These are phyloP conservation scores for Trichosphaerium sp. DNA, from an alignment of 78 protist species.

Conservation along the genomic window DNA sequence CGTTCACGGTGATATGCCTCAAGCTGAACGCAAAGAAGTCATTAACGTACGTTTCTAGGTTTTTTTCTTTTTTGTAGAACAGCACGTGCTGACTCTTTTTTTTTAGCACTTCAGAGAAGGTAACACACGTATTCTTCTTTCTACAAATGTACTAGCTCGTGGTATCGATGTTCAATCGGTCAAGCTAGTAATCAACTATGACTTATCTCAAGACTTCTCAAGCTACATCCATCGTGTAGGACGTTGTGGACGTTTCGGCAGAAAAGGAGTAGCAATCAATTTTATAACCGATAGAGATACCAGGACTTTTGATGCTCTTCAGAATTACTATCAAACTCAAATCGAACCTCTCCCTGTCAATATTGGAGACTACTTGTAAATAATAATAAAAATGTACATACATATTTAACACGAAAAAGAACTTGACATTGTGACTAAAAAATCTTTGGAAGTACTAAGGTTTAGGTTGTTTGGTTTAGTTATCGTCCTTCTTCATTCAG, in stretches of 20 bases:
- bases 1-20: constrained; percentile 41
- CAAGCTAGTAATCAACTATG: constrained; percentile 47
- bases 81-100: background rate
- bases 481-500: no score
- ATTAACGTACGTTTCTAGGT: background rate
- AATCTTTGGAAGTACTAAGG: no score
- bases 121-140: constrained; percentile 35
- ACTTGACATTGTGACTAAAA: no score
- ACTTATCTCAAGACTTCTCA: constrained; percentile 18
- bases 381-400: no score
- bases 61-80: background rate
- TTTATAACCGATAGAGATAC: constrained; percentile 90
- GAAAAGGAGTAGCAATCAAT: constrained; percentile 98
- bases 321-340: constrained; percentile 73
- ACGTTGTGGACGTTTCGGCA: constrained; percentile 82
- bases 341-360: constrained; percentile 95
- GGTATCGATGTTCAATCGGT: constrained; percentile 77
- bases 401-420: no score
- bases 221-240: constrained; percentile 64
- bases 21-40: constrained; percentile 16
- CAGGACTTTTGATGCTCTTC: constrained; percentile 82
- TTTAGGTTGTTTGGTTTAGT: no score
- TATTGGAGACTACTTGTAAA: constrained; percentile 37
- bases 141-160: constrained; percentile 81
- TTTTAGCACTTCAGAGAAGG: constrained; percentile 32